Conservation (phyloP, 2,329 filamentous ascomycete species). For the Colletotrichum eleusines region DNA sequence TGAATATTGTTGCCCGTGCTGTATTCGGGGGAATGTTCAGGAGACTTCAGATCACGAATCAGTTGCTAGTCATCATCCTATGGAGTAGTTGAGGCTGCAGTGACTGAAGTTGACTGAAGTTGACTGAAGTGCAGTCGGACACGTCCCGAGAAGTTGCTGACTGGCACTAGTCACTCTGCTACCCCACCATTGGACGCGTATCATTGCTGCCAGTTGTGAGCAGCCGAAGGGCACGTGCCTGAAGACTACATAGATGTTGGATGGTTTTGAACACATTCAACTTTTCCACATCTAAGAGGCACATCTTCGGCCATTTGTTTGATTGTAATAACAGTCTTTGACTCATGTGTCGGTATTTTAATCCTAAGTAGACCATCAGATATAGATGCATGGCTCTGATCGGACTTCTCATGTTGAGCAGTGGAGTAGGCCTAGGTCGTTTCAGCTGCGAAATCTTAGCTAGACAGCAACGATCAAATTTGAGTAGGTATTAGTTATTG, state of each 20-base stretch:
- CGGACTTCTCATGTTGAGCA: background rate
- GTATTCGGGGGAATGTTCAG: no score
- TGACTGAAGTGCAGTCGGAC: background rate
- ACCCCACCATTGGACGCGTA: conserved; percentile 12
- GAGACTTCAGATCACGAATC: background rate
- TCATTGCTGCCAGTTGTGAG: background rate
- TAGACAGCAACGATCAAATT: background rate
- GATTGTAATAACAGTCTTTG: no score
- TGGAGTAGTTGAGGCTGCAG: background rate
- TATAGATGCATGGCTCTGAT: background rate
- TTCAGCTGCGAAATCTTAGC: background rate
- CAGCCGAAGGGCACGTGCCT: background rate
- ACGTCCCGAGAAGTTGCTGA: conserved; percentile 10
- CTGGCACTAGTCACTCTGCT: background rate
- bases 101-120: conserved; percentile 1
- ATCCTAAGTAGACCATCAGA: background rate
- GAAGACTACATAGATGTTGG: background rate
- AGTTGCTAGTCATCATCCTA: background rate
- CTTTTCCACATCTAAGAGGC: background rate
- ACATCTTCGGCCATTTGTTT: background rate
- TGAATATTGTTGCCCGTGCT: background rate
- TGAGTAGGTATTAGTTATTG: background rate
- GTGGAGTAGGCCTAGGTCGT: background rate
- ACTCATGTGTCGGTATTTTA: accelerated
- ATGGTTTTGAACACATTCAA: background rate